Evolutionary conservation across 2,329 filamentous ascomycete genomes (phyloP), one percentile per base, ranked within the genome.

Genomic region (Fusarium domesticum): DNA sequence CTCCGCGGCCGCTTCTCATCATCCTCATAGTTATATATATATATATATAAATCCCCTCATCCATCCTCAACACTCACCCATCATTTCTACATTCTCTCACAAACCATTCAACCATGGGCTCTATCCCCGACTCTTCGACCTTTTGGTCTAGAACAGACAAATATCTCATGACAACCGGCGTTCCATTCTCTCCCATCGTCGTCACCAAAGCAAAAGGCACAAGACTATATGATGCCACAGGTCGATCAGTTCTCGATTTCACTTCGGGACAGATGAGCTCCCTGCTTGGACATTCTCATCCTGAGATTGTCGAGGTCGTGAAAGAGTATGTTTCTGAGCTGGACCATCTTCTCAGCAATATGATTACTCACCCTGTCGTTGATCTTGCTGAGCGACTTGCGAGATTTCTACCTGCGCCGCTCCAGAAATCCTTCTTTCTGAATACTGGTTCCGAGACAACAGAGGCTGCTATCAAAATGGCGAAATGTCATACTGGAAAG

Each of bases 391-490:
- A 76, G 52, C 67, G 73, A 2, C 64, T 83, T 3, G 71, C 68
- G 0, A 55, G 61, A 0, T 48, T 76, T 0, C 68, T 80, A 2
- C 77, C 77, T 0, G 53, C 59, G 0, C 68, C 67, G 0, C 65
- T 83, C 1, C 70, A 75, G 30, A 77, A 77, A 50, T 72, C 77
- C 0, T 74, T 81, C 56, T 81, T 82, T 49, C 64, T 81, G 4
- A 77, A 68, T 50, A 82, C 78, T 0, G 79, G 78, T 2, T 72
- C 68, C 1, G 78, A 81, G 58, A 69, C 66, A 1, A 76, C 68
- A 37, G 81, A 85, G 51, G 80, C 79, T 5, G 81, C 80, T 1
- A 81, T 84, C 48, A 78, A 80, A 43, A 72, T 85, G 54, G 81
- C 81, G 3, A 85, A 85, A 59, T 64, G 71, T 20, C 78, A 76